Evolutionary conservation across 192 early-diverging fungal genomes (phyloP).

Genomic region (Podila epicladia): DNA sequence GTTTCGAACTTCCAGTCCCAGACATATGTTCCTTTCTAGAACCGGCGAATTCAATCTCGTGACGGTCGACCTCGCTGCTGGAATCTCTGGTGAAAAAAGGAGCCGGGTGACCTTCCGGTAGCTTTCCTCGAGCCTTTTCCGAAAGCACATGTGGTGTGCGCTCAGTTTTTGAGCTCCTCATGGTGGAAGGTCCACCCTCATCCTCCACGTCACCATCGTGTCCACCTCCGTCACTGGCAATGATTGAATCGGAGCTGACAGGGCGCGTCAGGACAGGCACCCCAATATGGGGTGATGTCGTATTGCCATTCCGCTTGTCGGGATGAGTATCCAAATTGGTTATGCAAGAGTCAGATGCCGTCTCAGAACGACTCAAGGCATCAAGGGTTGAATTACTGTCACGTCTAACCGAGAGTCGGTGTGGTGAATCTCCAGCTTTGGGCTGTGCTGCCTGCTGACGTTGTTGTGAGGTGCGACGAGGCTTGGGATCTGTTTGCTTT

Average conservation of each 20-base stretch:
- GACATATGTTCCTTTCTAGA: too few relatives aligned
- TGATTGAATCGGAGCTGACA: conserved; percentile 14
- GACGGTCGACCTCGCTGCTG: conserved; percentile 8
- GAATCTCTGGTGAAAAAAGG: conserved; percentile 10
- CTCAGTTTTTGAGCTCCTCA: conserved; percentile 7
- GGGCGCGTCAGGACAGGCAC: conserved; percentile 12
- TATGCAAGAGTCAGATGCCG: too few relatives aligned
- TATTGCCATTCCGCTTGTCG: not conserved
- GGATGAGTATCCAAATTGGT: too few relatives aligned
- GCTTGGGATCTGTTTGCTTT: conserved; percentile 2
- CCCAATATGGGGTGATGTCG: not conserved
- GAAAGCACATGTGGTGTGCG: conserved; percentile 59
- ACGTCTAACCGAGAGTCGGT: too few relatives aligned
- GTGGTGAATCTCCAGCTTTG: not conserved
- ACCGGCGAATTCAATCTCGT: not conserved
- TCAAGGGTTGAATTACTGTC: too few relatives aligned
- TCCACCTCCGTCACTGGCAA: conserved; percentile 19
- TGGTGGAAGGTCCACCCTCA: conserved; percentile 15
- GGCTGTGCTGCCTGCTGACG: not conserved
- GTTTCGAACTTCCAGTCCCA: not conserved
- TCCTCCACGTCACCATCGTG: conserved; percentile 46
- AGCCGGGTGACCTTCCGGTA: conserved; percentile 55
- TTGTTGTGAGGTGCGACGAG: not conserved
- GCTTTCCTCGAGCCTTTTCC: conserved; percentile 81
- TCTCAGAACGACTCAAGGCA: too few relatives aligned